Conservation (phyloP, 768 basidiomycete genomes). For the Paxillus ammoniavirescens region DNA sequence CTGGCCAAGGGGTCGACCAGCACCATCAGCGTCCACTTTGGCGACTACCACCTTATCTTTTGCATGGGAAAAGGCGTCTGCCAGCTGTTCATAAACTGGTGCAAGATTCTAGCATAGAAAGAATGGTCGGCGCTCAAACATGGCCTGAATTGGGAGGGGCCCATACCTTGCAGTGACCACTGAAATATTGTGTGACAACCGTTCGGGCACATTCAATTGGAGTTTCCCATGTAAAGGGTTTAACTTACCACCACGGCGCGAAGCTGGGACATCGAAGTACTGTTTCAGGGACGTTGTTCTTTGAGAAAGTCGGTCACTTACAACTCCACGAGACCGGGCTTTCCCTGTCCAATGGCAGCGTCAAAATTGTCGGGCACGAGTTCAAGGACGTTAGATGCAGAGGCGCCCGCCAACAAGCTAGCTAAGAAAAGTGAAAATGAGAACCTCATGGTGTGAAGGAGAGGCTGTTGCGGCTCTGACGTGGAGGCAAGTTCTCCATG, state of each 20-base stretch:
- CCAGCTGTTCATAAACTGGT: constrained; percentile 84
- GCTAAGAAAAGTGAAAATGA: constrained; percentile 54
- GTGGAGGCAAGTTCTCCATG: too few species aligned
- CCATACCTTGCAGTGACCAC: constrained; percentile 84
- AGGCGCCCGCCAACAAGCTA: constrained; percentile 52
- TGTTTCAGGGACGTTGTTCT: background rate
- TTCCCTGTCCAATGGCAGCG: constrained; percentile 69
- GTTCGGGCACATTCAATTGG: background rate
- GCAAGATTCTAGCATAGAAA: constrained; percentile 70
- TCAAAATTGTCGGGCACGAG: constrained; percentile 77
- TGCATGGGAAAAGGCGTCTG: constrained; percentile 75
- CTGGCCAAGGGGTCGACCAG: constrained; percentile 70
- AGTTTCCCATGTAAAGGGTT: background rate
- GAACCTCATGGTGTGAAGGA: constrained; percentile 51
- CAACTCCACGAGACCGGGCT: constrained; percentile 89
- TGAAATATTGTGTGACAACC: constrained; percentile 23
- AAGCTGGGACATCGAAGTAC: constrained; percentile 45
- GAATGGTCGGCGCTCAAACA: background rate
- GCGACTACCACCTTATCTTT: constrained; percentile 86
- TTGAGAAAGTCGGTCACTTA: constrained; percentile 40
- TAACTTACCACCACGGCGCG: constrained; percentile 82
- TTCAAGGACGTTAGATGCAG: constrained; percentile 83
- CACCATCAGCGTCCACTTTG: constrained; percentile 92
- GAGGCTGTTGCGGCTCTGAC: constrained; percentile 19
- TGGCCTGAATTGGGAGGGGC: background rate